A percentile compares a stretch with the other conserved stretches of the same genome.
phyloP scores from a whole-genome alignment of 768 basidiomycete species.

The Panellus pusillus region DNA sequence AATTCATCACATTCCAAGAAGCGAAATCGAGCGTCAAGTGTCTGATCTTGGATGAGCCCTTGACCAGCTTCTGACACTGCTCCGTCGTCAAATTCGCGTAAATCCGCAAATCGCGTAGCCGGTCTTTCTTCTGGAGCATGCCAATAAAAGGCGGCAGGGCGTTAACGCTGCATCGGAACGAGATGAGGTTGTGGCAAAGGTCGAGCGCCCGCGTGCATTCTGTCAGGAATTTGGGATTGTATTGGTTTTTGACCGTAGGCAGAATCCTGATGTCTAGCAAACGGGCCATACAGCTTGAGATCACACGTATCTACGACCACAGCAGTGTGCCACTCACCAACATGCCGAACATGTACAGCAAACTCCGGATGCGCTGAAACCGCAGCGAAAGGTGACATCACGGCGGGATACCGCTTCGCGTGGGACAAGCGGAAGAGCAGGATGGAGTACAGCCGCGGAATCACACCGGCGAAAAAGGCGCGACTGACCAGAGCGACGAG shows the following conservation, averaged over 20 bases:
- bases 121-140: constrained; percentile 43
- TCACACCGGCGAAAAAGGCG: constrained; percentile 63
- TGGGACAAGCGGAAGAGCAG: constrained; percentile 56
- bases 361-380: constrained; percentile 52
- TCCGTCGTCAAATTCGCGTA: constrained; percentile 51
- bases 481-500: constrained; percentile 63
- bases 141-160: constrained; percentile 52
- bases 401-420: constrained; percentile 56
- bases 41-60: constrained; percentile 41
- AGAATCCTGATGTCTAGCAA: constrained; percentile 53
- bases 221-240: constrained; percentile 48
- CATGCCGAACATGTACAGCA: constrained; percentile 56
- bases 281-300: neutral
- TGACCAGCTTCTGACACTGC: constrained; percentile 46
- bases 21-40: too few relatives aligned
- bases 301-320: too few relatives aligned
- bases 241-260: constrained; percentile 39
- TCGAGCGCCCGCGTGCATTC: constrained; percentile 52
- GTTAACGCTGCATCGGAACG: constrained; percentile 55
- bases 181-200: constrained; percentile 51
- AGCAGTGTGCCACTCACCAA: constrained; percentile 56
- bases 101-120: constrained; percentile 50
- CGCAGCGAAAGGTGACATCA: constrained; percentile 62
- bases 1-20: constrained; percentile 60
- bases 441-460: constrained; percentile 60